These are phyloP conservation scores for Pseudoperonospora humuli DNA, from an alignment of 352 stramenopile genomes.

Conservation along the genomic window DNA sequence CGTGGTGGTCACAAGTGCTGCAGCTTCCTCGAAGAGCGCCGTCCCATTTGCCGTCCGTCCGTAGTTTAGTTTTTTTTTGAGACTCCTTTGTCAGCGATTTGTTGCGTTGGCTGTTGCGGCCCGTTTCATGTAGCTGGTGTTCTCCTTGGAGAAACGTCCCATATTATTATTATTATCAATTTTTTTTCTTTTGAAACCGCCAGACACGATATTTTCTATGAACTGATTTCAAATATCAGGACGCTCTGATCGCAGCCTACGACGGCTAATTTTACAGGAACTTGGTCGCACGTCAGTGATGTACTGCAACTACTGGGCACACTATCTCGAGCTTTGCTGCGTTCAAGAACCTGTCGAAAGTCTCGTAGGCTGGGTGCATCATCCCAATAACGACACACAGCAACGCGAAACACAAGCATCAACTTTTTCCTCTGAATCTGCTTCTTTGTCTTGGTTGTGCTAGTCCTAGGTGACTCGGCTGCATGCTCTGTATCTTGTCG, in stretches of 20 bases:
- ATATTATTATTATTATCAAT: slow-evolving; percentile 40
- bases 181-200: slow-evolving; percentile 4
- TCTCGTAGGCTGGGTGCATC: slow-evolving; percentile 18
- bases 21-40: slow-evolving; percentile 33
- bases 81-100: slow-evolving; percentile 9
- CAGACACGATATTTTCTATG: slow-evolving; percentile 1
- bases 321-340: slow-evolving; percentile 2
- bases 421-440: slow-evolving; percentile 33
- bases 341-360: slow-evolving; percentile 12
- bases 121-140: slow-evolving; percentile 8
- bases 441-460: slow-evolving; percentile 15
- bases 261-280: slow-evolving; percentile 60
- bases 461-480: not conserved
- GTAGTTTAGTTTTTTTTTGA: slow-evolving; percentile 28
- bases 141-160: slow-evolving; percentile 16
- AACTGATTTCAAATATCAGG: slow-evolving; percentile 51
- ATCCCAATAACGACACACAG: slow-evolving; percentile 43
- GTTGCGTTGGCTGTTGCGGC: slow-evolving; percentile 7
- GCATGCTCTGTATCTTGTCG: not conserved
- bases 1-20: slow-evolving; percentile 37
- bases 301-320: not conserved
- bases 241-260: slow-evolving; percentile 47
- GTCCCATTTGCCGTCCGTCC: slow-evolving; percentile 24
- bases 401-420: slow-evolving; percentile 43
- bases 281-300: not conserved